A percentile compares a stretch with the other conserved stretches of the same genome.
Evolutionary conservation across 306 rosid species (phyloP).

Genomic region (Lathyrus oleraceus): DNA sequence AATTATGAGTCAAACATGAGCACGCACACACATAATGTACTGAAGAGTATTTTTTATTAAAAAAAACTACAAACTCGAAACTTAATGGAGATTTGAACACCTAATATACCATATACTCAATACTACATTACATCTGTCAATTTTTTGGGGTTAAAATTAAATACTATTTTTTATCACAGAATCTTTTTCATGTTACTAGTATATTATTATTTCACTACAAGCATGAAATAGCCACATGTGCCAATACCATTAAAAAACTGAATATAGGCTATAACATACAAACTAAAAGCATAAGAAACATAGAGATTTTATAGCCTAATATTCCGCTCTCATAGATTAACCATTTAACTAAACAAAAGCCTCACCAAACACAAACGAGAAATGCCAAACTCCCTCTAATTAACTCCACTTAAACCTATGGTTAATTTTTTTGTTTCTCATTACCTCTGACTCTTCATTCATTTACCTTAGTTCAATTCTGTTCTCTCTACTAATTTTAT

Average conservation of each 20-base stretch:
- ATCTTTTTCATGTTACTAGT: not conserved
- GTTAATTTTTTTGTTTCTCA: constrained; percentile 14
- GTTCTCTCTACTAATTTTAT: not conserved
- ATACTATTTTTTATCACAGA: not conserved
- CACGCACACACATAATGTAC: too few relatives aligned
- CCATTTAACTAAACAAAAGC: constrained; percentile 28
- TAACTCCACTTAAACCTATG: constrained; percentile 22
- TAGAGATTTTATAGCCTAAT: constrained; percentile 48
- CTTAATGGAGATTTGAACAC: not conserved
- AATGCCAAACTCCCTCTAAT: not conserved
- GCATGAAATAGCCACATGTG: not conserved
- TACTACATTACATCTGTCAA: not conserved
- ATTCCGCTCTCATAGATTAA: constrained; percentile 34
- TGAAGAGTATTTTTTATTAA: not conserved
- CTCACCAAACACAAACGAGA: constrained; percentile 26
- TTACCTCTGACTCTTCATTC: not conserved
- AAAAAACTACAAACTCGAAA: not conserved
- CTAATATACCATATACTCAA: not conserved
- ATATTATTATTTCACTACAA: not conserved
- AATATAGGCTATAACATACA: constrained; percentile 11
- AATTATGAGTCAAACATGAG: too few relatives aligned
- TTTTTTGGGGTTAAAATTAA: not conserved
- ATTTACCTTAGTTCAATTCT: not conserved
- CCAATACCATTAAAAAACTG: constrained; percentile 8
- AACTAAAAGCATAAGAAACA: constrained; percentile 33